phyloP scores from a whole-genome alignment of 2,329 filamentous ascomycete genomes.

The Ascochyta fabae region DNA sequence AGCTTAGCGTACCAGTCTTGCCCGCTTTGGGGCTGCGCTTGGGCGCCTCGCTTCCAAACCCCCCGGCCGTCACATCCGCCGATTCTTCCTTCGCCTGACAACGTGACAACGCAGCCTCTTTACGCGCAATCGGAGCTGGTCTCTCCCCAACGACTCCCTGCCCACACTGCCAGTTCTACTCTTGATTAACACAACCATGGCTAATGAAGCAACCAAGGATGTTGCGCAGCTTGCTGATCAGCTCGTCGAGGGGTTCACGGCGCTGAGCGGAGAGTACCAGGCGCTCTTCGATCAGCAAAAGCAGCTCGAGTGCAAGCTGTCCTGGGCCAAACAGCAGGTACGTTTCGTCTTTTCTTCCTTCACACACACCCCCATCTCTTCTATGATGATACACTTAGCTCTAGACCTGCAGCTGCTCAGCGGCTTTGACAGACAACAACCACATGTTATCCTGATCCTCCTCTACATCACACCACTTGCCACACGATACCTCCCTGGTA shows the following conservation, averaged over 20 bases:
- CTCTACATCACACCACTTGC: slow-evolving; percentile 9
- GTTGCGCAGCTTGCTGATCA: slow-evolving; percentile 48
- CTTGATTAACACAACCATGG: slow-evolving; percentile 32
- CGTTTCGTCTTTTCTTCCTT: slow-evolving; percentile 22
- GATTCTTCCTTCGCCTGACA: slow-evolving; percentile 17
- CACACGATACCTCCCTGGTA: neutral
- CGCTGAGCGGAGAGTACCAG: slow-evolving; percentile 56
- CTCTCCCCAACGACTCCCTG: slow-evolving; percentile 14
- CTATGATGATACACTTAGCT: slow-evolving; percentile 58
- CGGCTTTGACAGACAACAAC: slow-evolving; percentile 54
- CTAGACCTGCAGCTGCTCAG: slow-evolving; percentile 59
- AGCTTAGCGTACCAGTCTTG: slow-evolving; percentile 1
- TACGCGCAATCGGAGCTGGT: slow-evolving; percentile 35
- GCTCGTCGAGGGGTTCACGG: slow-evolving; percentile 56
- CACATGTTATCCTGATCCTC: slow-evolving; percentile 52
- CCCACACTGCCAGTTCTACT: slow-evolving; percentile 12
- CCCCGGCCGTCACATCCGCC: slow-evolving; percentile 25
- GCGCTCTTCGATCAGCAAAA: slow-evolving; percentile 53
- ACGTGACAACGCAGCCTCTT: slow-evolving; percentile 21
- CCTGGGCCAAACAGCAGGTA: slow-evolving; percentile 58
- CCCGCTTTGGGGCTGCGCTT: slow-evolving; percentile 6
- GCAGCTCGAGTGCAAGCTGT: slow-evolving; percentile 56
- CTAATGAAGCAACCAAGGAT: slow-evolving; percentile 29
- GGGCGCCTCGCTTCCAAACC: slow-evolving; percentile 12
- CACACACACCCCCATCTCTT: slow-evolving; percentile 11